Evolutionary conservation across 768 basidiomycete species (phyloP).

Genomic region (Tulasnella sp.): DNA sequence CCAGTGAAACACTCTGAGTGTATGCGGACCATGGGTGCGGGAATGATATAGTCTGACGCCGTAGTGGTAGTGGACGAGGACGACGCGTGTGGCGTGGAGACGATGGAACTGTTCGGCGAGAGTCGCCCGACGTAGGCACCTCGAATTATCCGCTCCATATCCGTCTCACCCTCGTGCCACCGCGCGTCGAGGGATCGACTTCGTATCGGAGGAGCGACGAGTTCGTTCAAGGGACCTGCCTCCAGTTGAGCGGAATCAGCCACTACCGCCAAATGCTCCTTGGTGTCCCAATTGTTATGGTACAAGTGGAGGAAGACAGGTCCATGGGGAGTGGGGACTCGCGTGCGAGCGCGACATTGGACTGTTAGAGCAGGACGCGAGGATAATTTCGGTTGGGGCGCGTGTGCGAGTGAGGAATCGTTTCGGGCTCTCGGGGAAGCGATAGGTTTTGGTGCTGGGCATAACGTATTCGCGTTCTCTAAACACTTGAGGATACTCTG

Average conservation of each 20-base stretch:
- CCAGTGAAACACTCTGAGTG: constrained; percentile 99
- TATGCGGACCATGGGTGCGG: constrained; percentile 79
- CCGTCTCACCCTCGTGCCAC: constrained; percentile 80
- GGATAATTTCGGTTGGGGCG: constrained; percentile 15
- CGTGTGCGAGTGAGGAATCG: constrained; percentile 2
- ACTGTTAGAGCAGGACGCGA: constrained; percentile 40
- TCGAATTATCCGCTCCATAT: constrained; percentile 83
- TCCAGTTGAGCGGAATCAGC: constrained; percentile 78
- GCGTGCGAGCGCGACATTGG: constrained; percentile 91
- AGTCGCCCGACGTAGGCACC: constrained; percentile 89
- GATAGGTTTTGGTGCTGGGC: not conserved
- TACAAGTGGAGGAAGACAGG: constrained; percentile 89
- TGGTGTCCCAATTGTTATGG: constrained; percentile 81
- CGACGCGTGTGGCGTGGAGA: constrained; percentile 12
- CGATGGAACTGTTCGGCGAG: constrained; percentile 36
- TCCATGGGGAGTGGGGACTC: constrained; percentile 93
- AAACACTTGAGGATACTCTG: not conserved
- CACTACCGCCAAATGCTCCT: constrained; percentile 94
- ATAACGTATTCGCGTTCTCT: not conserved
- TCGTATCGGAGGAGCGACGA: constrained; percentile 10
- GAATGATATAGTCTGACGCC: constrained; percentile 23
- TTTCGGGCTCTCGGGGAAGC: not conserved
- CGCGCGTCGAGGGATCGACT: constrained; percentile 53
- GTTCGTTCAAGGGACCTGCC: constrained; percentile 10
- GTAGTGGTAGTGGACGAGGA: not conserved